A percentile compares a stretch with the other conserved stretches of the same genome.
Evolutionary conservation across 495 filamentous ascomycete species (phyloP).

Genomic region (Aspergillus bertholletiae): DNA sequence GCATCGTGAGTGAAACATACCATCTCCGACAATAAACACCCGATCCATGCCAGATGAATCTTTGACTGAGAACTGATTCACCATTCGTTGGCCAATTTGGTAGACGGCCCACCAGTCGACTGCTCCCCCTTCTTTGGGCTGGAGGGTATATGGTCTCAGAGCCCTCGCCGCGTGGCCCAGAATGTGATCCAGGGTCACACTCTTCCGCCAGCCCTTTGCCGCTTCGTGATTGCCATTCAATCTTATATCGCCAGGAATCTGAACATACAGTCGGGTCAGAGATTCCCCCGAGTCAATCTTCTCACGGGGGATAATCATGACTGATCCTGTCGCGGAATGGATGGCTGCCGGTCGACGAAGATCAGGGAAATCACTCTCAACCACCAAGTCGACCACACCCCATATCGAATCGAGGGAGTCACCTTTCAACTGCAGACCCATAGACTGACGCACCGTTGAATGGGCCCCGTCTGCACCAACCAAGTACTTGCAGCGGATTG

Average conservation of each 20-base stretch:
- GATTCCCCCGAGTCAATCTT: slow-evolving; percentile 36
- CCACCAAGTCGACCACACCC: slow-evolving; percentile 63
- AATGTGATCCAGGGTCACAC: slow-evolving; percentile 30
- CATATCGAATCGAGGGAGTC: slow-evolving; percentile 63
- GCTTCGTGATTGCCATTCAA: slow-evolving; percentile 12
- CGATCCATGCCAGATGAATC: slow-evolving; percentile 31
- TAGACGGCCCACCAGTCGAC: slow-evolving; percentile 29
- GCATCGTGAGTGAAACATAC: too few species aligned
- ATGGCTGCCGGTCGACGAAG: slow-evolving; percentile 58
- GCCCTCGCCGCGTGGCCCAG: slow-evolving; percentile 25
- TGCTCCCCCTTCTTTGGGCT: slow-evolving; percentile 13
- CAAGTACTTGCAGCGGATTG: too few species aligned
- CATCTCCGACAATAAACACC: slow-evolving; percentile 59
- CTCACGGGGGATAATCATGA: slow-evolving; percentile 61
- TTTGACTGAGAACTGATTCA: slow-evolving; percentile 40
- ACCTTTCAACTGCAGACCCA: slow-evolving; percentile 57
- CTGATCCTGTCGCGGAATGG: slow-evolving; percentile 50
- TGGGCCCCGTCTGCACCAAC: too few species aligned
- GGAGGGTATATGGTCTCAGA: slow-evolving; percentile 33
- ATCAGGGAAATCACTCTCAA: slow-evolving; percentile 66
- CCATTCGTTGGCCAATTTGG: slow-evolving; percentile 35
- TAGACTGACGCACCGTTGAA: slow-evolving; percentile 52
- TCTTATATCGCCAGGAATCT: slow-evolving; percentile 14
- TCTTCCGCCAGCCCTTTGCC: slow-evolving; percentile 9
- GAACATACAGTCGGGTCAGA: slow-evolving; percentile 54